phyloP scores from a whole-genome alignment of 2,329 filamentous ascomycete species.

The Neonectria hederae region DNA sequence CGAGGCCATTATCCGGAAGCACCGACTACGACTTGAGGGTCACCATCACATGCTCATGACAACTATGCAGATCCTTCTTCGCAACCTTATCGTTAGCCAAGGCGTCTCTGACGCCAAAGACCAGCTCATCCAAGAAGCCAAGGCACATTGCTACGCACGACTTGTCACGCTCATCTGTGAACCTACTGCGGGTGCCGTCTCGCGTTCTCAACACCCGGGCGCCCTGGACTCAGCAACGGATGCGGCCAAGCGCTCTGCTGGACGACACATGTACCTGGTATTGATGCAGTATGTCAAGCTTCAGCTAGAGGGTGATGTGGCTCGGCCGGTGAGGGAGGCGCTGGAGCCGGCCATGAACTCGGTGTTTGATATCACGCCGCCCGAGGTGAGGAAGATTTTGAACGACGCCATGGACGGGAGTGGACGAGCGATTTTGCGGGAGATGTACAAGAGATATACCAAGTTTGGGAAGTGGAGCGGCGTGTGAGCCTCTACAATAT shows the following conservation, averaged over 20 bases:
- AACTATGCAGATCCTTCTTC: slow-evolving; percentile 65
- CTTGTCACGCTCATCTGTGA: slow-evolving; percentile 69
- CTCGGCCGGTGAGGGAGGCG: slow-evolving; percentile 61
- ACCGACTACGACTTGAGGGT: slow-evolving; percentile 68
- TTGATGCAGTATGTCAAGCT: slow-evolving; percentile 68
- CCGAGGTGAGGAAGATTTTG: slow-evolving; percentile 64
- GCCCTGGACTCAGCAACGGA: slow-evolving; percentile 68
- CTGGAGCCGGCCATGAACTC: slow-evolving; percentile 68
- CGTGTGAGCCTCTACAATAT: slow-evolving; percentile 50
- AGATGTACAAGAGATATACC: slow-evolving; percentile 67
- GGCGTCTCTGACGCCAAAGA: slow-evolving; percentile 29
- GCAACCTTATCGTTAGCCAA: slow-evolving; percentile 57
- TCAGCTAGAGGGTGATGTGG: slow-evolving; percentile 65
- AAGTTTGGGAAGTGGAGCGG: slow-evolving; percentile 73
- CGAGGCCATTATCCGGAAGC: slow-evolving; percentile 66
- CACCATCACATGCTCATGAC: slow-evolving; percentile 68
- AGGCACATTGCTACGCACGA: slow-evolving; percentile 63
- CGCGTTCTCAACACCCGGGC: slow-evolving; percentile 54
- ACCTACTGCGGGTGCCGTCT: slow-evolving; percentile 65
- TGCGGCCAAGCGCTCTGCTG: slow-evolving; percentile 68
- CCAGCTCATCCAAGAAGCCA: slow-evolving; percentile 48
- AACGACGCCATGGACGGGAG: slow-evolving; percentile 68
- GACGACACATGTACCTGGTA: slow-evolving; percentile 69
- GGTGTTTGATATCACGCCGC: slow-evolving; percentile 66
- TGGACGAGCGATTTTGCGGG: slow-evolving; percentile 66